A percentile compares a stretch with the other conserved stretches of the same genome.
phyloP scores from a whole-genome alignment of 192 early-diverging fungal genomes.

The Mortierella antarctica region DNA sequence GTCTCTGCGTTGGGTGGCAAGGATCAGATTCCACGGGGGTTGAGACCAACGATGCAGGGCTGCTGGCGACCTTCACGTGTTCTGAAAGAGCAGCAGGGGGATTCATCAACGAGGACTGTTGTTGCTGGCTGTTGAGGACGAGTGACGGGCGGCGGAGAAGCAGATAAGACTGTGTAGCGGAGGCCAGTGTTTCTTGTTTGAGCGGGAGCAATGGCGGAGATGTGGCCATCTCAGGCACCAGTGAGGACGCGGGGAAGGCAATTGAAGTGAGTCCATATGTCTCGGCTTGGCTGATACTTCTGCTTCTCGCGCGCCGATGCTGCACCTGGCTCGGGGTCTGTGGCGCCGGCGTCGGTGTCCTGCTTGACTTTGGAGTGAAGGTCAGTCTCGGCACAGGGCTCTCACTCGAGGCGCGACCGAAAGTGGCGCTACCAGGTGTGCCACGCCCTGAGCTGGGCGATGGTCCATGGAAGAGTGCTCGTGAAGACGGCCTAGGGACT shows the following conservation, averaged over 20 bases:
- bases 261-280: not conserved
- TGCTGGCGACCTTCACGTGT: too few species aligned
- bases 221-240: not conserved
- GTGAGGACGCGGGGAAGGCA: too few species aligned
- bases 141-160: not conserved
- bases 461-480: not conserved
- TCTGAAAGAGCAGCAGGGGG: too few species aligned
- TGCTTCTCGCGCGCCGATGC: slow-evolving; percentile 2
- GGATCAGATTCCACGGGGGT: too few species aligned
- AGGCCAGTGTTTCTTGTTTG: too few species aligned
- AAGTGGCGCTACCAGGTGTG: too few species aligned
- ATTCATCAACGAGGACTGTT: not conserved
- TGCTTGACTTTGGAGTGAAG: not conserved
- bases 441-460: not conserved
- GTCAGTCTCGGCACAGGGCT: not conserved
- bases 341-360: not conserved
- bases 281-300: not conserved
- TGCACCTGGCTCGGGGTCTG: not conserved
- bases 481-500: slow-evolving; percentile 16
- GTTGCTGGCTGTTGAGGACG: not conserved
- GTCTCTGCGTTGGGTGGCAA: too few species aligned
- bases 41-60: too few species aligned
- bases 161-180: not conserved
- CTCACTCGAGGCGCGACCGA: too few species aligned
- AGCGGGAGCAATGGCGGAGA: not conserved